phyloP scores from a whole-genome alignment of 345 rosid genomes.

The Linum tenue region DNA sequence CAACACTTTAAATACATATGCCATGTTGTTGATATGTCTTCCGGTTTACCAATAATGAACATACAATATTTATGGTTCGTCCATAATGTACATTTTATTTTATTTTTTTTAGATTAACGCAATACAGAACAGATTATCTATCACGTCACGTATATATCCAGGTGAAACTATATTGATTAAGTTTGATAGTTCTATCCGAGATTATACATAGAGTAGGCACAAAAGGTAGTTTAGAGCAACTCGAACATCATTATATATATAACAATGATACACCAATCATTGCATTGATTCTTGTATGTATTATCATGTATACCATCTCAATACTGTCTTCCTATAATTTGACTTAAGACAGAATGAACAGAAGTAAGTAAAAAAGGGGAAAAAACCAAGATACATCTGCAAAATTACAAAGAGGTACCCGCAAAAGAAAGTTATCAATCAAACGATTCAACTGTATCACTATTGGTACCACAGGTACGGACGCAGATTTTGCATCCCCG shows the following conservation, averaged over 20 bases:
- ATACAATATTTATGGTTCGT: too few species aligned
- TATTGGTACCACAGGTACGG: conserved; percentile 17
- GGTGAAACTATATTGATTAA: too few species aligned
- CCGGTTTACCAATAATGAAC: too few species aligned
- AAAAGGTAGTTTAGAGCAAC: too few species aligned
- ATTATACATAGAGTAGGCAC: not conserved
- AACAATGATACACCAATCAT: conserved; percentile 9
- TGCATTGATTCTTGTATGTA: not conserved
- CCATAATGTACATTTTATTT: too few species aligned
- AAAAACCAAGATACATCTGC: not conserved
- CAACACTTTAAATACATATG: too few species aligned
- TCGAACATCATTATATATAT: not conserved
- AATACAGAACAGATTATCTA: too few species aligned
- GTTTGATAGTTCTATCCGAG: not conserved
- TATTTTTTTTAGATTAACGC: too few species aligned
- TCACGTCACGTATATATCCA: too few species aligned
- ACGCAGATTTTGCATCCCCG: conserved; percentile 5
- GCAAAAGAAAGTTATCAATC: not conserved
- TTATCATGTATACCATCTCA: not conserved
- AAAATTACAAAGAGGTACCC: conserved; percentile 13
- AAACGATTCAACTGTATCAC: not conserved
- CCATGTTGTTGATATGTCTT: too few species aligned
- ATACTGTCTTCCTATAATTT: too few species aligned
- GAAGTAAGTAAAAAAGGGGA: not conserved
- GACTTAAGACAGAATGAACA: too few species aligned